phyloP scores from a whole-genome alignment of 306 rosid species.

The Delonix regia region DNA sequence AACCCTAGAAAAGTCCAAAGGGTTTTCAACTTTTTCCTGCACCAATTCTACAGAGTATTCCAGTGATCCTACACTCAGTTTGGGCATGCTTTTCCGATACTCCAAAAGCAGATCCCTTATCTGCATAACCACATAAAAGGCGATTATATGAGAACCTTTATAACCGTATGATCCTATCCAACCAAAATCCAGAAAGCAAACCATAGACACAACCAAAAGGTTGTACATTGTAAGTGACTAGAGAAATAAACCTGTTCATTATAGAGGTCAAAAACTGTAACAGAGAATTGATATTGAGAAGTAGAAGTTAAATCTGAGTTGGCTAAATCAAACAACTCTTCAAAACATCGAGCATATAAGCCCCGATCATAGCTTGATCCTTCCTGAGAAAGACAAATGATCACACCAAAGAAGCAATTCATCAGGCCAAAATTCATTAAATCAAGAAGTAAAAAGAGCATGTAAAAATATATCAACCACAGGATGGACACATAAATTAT shows the following conservation, averaged over 20 bases:
- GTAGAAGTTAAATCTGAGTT: slow-evolving; percentile 83
- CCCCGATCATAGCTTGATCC: slow-evolving; percentile 95
- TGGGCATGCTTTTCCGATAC: slow-evolving; percentile 62
- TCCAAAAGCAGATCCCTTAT: slow-evolving; percentile 78
- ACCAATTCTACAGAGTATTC: slow-evolving; percentile 68
- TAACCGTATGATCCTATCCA: slow-evolving; percentile 19
- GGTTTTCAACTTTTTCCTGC: slow-evolving; percentile 86
- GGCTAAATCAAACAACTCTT: slow-evolving; percentile 91
- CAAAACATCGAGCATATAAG: slow-evolving; percentile 88
- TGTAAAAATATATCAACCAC: slow-evolving; percentile 14
- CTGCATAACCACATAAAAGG: slow-evolving; percentile 55
- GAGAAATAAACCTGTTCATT: slow-evolving; percentile 83
- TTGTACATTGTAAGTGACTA: slow-evolving; percentile 18
- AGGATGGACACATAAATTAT: slow-evolving; percentile 19
- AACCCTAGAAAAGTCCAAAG: slow-evolving; percentile 76
- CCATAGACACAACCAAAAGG: slow-evolving; percentile 28
- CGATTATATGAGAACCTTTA: slow-evolving; percentile 36
- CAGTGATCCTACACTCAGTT: slow-evolving; percentile 63
- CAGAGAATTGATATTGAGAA: slow-evolving; percentile 75
- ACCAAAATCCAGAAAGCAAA: slow-evolving; percentile 33
- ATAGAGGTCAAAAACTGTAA: slow-evolving; percentile 81
- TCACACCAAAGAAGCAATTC: slow-evolving; percentile 33
- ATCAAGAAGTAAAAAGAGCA: slow-evolving; percentile 4
- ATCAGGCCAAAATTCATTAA: slow-evolving; percentile 37
- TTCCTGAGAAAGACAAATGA: slow-evolving; percentile 63